phyloP scores from a whole-genome alignment of 2,329 filamentous ascomycete species.

The Chaetoscypha palmicola region DNA sequence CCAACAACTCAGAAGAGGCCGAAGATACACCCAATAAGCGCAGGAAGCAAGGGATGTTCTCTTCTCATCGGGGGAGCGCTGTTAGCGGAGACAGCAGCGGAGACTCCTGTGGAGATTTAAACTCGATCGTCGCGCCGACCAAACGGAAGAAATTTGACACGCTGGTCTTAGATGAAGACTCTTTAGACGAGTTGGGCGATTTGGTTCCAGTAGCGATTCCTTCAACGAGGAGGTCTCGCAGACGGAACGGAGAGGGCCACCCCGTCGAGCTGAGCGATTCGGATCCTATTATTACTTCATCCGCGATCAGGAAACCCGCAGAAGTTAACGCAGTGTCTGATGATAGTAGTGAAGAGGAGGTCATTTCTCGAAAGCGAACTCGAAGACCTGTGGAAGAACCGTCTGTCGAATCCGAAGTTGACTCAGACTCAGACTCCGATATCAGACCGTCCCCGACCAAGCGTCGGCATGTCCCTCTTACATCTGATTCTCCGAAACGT shows the following conservation, averaged over 20 bases:
- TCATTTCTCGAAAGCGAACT: conserved; percentile 13
- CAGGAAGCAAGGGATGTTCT: too few species aligned
- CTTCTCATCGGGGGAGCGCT: too few species aligned
- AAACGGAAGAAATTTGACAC: too few species aligned
- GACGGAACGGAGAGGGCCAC: too few species aligned
- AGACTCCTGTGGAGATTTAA: too few species aligned
- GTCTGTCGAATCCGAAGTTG: conserved; percentile 2
- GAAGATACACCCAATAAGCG: too few species aligned
- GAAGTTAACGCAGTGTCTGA: background rate
- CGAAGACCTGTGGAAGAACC: background rate
- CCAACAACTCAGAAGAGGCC: too few species aligned
- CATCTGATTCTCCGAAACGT: background rate
- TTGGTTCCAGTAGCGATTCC: too few species aligned
- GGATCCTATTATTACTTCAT: conserved; percentile 17
- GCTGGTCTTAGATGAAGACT: too few species aligned
- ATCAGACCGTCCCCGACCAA: conserved; percentile 2
- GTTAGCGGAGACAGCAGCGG: too few species aligned
- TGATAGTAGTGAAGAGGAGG: conserved; percentile 11
- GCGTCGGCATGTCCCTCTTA: conserved; percentile 1
- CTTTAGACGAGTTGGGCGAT: background rate
- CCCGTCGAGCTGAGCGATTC: conserved; percentile 7
- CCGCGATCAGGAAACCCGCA: conserved; percentile 3
- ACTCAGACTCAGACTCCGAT: conserved; percentile 7
- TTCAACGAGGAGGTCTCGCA: too few species aligned
- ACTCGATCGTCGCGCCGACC: too few species aligned